Percentiles rank a stretch among this genome's conserved stretches.
phyloP scores from a whole-genome alignment of 2,329 filamentous ascomycete genomes.

The Fusarium chlamydosporum region DNA sequence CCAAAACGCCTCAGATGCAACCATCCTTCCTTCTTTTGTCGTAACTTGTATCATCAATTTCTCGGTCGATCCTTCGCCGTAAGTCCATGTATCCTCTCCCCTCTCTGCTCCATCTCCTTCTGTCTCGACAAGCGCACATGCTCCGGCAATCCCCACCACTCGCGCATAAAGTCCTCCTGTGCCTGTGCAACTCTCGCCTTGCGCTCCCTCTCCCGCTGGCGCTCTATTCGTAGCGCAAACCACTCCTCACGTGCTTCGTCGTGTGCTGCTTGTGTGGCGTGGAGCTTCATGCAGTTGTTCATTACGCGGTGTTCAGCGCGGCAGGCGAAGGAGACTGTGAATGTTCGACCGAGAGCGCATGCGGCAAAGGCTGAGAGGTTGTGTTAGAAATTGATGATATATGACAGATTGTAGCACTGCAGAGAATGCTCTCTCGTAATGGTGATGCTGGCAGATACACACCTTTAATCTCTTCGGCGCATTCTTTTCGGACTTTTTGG shows the following conservation, averaged over 20 bases:
- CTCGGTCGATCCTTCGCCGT: constrained; percentile 54
- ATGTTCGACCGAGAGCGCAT: constrained; percentile 87
- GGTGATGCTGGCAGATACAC: constrained; percentile 24
- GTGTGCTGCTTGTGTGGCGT: constrained; percentile 87
- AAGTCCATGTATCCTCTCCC: constrained; percentile 70
- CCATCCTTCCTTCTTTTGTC: constrained; percentile 1
- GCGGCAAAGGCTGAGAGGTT: constrained; percentile 81
- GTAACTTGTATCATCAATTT: constrained; percentile 24
- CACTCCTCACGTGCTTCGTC: constrained; percentile 93
- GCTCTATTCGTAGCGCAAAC: constrained; percentile 83
- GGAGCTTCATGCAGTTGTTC: constrained; percentile 92
- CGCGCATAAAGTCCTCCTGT: constrained; percentile 74
- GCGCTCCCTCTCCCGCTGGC: constrained; percentile 75
- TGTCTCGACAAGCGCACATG: constrained; percentile 66
- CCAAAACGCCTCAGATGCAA: constrained; percentile 48
- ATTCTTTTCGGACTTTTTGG: constrained; percentile 81
- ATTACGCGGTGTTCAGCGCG: constrained; percentile 83
- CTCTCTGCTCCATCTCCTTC: constrained; percentile 62
- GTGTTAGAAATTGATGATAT: constrained; percentile 12
- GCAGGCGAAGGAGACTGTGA: constrained; percentile 90
- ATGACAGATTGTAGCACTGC: not conserved
- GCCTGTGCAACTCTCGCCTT: constrained; percentile 71
- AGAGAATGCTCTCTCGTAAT: not conserved
- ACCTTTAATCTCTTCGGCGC: constrained; percentile 85
- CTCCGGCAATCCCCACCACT: constrained; percentile 76